Conservation (phyloP, 1,284 basidiomycete genomes). For the Ustilago xerochloae region DNA sequence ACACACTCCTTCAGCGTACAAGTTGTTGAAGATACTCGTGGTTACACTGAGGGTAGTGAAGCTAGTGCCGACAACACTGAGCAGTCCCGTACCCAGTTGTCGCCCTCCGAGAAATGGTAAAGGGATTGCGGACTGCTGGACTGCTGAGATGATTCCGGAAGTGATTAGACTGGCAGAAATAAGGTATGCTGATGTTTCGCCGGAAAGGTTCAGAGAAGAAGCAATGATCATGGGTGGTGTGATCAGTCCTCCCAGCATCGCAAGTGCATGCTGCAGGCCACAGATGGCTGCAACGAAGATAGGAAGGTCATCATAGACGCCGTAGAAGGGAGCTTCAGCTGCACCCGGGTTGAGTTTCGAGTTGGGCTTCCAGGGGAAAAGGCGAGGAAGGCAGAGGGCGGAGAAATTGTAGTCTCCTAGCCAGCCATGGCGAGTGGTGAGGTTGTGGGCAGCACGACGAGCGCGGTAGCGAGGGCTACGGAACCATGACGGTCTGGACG, state of each 20-base stretch:
- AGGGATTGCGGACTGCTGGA: slow-evolving; percentile 78
- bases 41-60: slow-evolving; percentile 84
- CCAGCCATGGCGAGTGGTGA: slow-evolving; percentile 49
- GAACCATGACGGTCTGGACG: background rate
- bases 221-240: slow-evolving; percentile 79
- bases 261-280: slow-evolving; percentile 79
- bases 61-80: slow-evolving; percentile 86
- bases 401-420: slow-evolving; percentile 57
- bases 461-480: slow-evolving; percentile 15
- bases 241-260: slow-evolving; percentile 81
- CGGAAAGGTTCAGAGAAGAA: slow-evolving; percentile 61
- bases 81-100: slow-evolving; percentile 80
- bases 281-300: slow-evolving; percentile 48
- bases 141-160: slow-evolving; percentile 77
- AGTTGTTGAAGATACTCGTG: slow-evolving; percentile 74
- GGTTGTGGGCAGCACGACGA: slow-evolving; percentile 1
- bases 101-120: slow-evolving; percentile 73
- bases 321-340: slow-evolving; percentile 55
- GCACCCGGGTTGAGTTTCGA: slow-evolving; percentile 20
- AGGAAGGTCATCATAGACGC: slow-evolving; percentile 55
- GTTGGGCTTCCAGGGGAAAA: slow-evolving; percentile 49
- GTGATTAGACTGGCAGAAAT: slow-evolving; percentile 81
- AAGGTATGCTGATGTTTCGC: slow-evolving; percentile 77
- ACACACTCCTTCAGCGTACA: slow-evolving; percentile 84
- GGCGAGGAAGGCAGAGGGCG: slow-evolving; percentile 51